phyloP scores from a whole-genome alignment of 169 alveolate species.

The Amoebophrya sp. region DNA sequence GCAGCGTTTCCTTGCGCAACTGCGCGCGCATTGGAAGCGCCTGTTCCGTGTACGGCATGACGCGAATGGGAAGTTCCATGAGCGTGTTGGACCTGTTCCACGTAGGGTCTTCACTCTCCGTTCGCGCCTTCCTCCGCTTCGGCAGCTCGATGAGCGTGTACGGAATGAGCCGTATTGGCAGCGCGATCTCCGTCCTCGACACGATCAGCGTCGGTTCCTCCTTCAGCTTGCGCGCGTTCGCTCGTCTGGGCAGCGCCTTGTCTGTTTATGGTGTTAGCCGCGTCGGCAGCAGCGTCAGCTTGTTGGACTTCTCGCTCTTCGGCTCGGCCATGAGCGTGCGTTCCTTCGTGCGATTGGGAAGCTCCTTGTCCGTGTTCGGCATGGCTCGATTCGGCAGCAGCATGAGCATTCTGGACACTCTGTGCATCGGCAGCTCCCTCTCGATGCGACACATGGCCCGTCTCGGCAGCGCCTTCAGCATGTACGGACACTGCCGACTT shows the following conservation, averaged over 20 bases:
- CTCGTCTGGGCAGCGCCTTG: conserved; percentile 23
- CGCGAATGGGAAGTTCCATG: neutral
- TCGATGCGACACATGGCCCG: conserved; percentile 14
- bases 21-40: conserved; percentile 22
- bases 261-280: neutral
- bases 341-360: neutral
- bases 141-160: conserved; percentile 26
- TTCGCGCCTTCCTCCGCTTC: conserved; percentile 21
- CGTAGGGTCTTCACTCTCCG: conserved; percentile 13
- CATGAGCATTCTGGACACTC: neutral
- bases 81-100: neutral
- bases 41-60: neutral
- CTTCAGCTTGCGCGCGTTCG: neutral
- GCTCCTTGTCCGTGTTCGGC: conserved; percentile 4
- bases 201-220: neutral
- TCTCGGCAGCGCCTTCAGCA: neutral
- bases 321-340: neutral
- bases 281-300: neutral
- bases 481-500: neutral
- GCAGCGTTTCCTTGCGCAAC: conserved; percentile 20
- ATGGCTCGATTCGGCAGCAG: neutral
- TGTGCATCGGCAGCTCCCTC: neutral
- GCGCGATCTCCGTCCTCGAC: neutral
- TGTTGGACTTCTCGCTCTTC: neutral
- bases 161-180: conserved; percentile 18